These are phyloP conservation scores for Pogostemon cablin DNA, from an alignment of 257 asterid genomes.

Conservation along the genomic window DNA sequence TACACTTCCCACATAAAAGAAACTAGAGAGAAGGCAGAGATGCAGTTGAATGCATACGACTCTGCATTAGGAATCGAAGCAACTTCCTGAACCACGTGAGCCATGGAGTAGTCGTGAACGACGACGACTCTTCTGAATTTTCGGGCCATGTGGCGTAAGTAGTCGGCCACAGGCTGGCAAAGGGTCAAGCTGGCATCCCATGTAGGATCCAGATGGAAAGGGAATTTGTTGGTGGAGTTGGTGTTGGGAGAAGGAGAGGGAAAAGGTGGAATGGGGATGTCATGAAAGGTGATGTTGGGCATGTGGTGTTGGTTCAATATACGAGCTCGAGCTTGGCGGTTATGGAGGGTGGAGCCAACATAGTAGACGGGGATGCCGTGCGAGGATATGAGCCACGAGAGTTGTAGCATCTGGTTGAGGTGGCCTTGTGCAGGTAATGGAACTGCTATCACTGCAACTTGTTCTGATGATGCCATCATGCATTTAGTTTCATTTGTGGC, in stretches of 20 bases:
- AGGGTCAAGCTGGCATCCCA: constrained; percentile 35
- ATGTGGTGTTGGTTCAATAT: constrained; percentile 26
- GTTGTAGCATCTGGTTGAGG: constrained; percentile 55
- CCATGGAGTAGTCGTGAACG: constrained; percentile 49
- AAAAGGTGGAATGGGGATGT: constrained; percentile 47
- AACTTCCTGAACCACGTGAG: constrained; percentile 53
- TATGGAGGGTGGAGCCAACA: constrained; percentile 46
- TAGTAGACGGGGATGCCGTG: constrained; percentile 42
- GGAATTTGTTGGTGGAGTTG: constrained; percentile 45
- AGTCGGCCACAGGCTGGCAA: constrained; percentile 36
- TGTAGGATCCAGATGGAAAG: constrained; percentile 46
- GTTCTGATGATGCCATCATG: background rate
- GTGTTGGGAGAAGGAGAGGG: constrained; percentile 53
- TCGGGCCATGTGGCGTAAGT: constrained; percentile 30
- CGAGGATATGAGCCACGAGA: constrained; percentile 44
- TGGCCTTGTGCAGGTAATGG: constrained; percentile 49
- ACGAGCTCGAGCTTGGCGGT: constrained; percentile 52
- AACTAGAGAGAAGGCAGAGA: constrained; percentile 41
- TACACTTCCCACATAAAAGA: background rate
- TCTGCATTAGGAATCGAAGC: constrained; percentile 47
- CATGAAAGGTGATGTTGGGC: constrained; percentile 46
- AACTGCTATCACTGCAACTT: constrained; percentile 32
- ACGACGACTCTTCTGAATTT: constrained; percentile 41
- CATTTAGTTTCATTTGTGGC: no score
- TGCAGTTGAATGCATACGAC: constrained; percentile 48